phyloP scores from a whole-genome alignment of 2,329 filamentous ascomycete genomes.

The Colletotrichum sp. region DNA sequence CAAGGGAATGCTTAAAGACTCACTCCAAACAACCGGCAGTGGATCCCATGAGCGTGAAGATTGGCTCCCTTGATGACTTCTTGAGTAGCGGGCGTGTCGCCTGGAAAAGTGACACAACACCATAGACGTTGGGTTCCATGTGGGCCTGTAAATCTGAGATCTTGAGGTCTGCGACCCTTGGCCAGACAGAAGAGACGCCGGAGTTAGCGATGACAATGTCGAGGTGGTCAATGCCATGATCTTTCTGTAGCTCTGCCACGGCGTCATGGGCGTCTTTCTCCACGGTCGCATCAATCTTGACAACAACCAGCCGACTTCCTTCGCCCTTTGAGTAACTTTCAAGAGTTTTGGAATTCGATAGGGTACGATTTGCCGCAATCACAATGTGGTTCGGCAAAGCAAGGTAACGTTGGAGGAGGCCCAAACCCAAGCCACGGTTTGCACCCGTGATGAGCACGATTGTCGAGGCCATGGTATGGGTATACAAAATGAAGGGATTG shows the following conservation, averaged over 20 bases:
- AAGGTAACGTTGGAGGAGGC: constrained; percentile 38
- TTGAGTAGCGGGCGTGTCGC: constrained; percentile 30
- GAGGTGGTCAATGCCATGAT: constrained; percentile 42
- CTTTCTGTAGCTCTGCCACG: constrained; percentile 30
- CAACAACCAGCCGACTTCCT: constrained; percentile 40
- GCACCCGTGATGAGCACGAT: constrained; percentile 38
- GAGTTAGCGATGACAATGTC: constrained; percentile 61
- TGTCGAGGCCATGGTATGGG: not conserved
- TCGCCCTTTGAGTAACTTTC: constrained; percentile 37
- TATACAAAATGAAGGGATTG: not conserved
- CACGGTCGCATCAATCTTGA: constrained; percentile 45
- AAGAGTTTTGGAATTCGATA: constrained; percentile 34
- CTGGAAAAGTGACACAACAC: constrained; percentile 20
- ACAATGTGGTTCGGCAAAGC: constrained; percentile 61
- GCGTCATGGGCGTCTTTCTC: constrained; percentile 36
- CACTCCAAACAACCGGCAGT: not conserved
- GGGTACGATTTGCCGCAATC: constrained; percentile 42
- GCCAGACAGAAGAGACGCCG: constrained; percentile 39
- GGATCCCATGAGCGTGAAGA: not conserved
- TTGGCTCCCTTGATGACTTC: not conserved
- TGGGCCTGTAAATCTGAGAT: constrained; percentile 40
- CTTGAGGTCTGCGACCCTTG: constrained; percentile 34
- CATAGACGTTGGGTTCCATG: constrained; percentile 41
- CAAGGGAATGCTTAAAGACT: not conserved
- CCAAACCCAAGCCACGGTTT: constrained; percentile 41